Conservation (phyloP, 352 stramenopile genomes). For the Globisporangium apiculatum region DNA sequence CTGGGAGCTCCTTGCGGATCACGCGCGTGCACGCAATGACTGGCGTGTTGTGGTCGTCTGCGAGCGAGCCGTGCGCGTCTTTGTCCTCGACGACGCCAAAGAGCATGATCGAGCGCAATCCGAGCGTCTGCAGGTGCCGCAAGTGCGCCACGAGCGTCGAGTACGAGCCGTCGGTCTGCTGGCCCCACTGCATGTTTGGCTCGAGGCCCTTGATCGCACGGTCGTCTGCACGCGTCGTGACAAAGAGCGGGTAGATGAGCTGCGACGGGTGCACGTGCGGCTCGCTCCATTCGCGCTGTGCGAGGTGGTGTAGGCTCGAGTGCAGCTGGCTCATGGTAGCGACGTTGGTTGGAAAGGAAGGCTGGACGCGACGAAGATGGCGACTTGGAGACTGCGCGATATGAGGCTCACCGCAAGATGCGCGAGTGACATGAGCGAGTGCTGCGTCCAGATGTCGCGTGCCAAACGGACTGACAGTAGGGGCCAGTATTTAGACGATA, state of each 20-base stretch:
- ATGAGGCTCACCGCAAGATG: not conserved
- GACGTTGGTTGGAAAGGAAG: not conserved
- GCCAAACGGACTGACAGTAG: too few species aligned
- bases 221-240: constrained; percentile 66
- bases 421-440: too few species aligned
- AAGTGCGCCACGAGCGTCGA: constrained; percentile 69
- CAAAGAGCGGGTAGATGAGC: constrained; percentile 88
- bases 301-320: constrained; percentile 74
- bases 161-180: constrained; percentile 53
- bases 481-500: too few species aligned
- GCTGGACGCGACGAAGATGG: not conserved
- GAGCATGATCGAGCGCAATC: constrained; percentile 81
- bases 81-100: constrained; percentile 86
- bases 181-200: constrained; percentile 83
- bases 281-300: constrained; percentile 81
- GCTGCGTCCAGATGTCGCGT: too few species aligned
- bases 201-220: constrained; percentile 70
- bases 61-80: constrained; percentile 66
- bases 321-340: constrained; percentile 36
- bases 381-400: not conserved
- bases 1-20: constrained; percentile 55
- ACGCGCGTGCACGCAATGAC: constrained; percentile 67
- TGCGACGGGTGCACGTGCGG: constrained; percentile 83
- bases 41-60: constrained; percentile 63
- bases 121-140: constrained; percentile 59